A percentile compares a stretch with the other conserved stretches of the same genome.
phyloP scores from a whole-genome alignment of 805 yeast species.

The Teunomyces tritomae region DNA sequence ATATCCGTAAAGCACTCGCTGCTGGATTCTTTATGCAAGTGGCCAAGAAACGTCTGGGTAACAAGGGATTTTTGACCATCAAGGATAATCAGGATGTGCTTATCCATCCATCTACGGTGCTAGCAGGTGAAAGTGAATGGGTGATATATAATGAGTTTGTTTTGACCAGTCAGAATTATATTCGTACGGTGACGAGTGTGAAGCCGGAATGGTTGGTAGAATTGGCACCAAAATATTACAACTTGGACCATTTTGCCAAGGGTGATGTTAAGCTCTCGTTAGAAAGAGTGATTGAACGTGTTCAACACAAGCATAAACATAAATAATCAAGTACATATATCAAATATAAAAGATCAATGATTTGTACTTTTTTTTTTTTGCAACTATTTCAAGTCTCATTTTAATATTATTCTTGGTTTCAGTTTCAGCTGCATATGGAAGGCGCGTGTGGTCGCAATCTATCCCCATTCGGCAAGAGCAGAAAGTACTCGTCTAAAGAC shows the following conservation, averaged over 20 bases:
- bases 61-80: slow-evolving; percentile 79
- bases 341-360: too few species aligned
- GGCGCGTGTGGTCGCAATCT: too few species aligned
- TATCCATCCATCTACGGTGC: slow-evolving; percentile 89
- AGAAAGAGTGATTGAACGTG: slow-evolving; percentile 46
- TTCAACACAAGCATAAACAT: slow-evolving; percentile 2
- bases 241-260: slow-evolving; percentile 57
- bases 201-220: slow-evolving; percentile 92
- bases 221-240: slow-evolving; percentile 70
- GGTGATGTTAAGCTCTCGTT: slow-evolving; percentile 73
- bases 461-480: too few species aligned
- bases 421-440: too few species aligned
- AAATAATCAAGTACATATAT: neutral
- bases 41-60: slow-evolving; percentile 83
- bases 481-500: neutral
- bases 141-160: slow-evolving; percentile 94
- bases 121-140: slow-evolving; percentile 90
- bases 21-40: slow-evolving; percentile 99
- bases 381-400: too few species aligned
- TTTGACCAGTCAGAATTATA: slow-evolving; percentile 87
- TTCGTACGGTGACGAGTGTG: slow-evolving; percentile 87
- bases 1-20: slow-evolving; percentile 80
- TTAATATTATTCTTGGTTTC: too few species aligned
- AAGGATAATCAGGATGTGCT: slow-evolving; percentile 96
- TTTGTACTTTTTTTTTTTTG: too few species aligned